phyloP scores from a whole-genome alignment of 139 green algal genomes.

The Axilococcus clingmanii region DNA sequence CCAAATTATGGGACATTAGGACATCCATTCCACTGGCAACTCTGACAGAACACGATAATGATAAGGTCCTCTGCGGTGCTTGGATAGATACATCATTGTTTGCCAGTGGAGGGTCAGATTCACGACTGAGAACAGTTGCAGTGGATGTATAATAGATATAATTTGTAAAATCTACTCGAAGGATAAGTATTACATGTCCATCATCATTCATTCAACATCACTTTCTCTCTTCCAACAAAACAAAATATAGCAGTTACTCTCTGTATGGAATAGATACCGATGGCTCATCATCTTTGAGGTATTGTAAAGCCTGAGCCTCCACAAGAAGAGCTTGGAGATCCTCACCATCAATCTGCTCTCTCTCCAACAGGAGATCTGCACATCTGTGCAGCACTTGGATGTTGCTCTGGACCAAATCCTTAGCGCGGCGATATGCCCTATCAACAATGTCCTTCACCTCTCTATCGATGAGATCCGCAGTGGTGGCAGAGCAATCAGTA shows the following conservation, averaged over 20 bases:
- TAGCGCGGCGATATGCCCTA: conserved; percentile 88
- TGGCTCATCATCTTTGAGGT: conserved; percentile 79
- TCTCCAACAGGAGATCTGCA: conserved; percentile 89
- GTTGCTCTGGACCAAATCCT: conserved; percentile 88
- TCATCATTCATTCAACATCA: background rate
- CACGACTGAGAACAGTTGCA: too few species aligned
- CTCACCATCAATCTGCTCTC: conserved; percentile 97
- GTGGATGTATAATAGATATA: too few species aligned
- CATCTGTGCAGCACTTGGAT: conserved; percentile 87
- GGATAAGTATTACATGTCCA: background rate
- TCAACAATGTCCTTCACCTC: conserved; percentile 87
- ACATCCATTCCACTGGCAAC: conserved; percentile 37
- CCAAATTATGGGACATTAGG: conserved; percentile 59
- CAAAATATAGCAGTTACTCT: background rate
- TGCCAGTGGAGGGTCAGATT: too few species aligned
- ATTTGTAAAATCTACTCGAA: background rate
- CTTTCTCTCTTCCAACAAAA: conserved; percentile 1
- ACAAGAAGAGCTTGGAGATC: conserved; percentile 86
- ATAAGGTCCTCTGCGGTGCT: too few species aligned
- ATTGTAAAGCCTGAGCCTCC: conserved; percentile 74
- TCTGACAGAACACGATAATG: too few species aligned
- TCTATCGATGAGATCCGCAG: conserved; percentile 82
- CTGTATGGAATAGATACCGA: conserved; percentile 73
- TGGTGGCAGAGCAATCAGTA: conserved; percentile 63
- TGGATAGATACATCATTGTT: too few species aligned